Evolutionary conservation across 352 stramenopile species (phyloP).

Genomic region (Globisporangium yorkense): DNA sequence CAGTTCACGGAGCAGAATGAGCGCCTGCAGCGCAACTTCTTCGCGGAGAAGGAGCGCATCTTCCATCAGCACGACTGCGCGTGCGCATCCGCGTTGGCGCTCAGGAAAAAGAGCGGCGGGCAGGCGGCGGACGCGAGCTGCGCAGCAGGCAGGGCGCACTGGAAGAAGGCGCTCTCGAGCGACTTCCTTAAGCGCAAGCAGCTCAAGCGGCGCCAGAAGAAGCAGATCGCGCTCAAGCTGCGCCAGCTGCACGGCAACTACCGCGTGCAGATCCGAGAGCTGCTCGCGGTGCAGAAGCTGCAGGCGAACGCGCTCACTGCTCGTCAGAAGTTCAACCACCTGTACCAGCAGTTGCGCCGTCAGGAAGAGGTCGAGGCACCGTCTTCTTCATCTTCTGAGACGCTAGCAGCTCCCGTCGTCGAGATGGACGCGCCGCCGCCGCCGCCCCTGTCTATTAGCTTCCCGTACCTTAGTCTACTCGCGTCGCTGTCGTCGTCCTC

Average conservation of each 20-base stretch:
- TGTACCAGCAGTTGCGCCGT: conserved; percentile 12
- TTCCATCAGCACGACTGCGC: conserved; percentile 41
- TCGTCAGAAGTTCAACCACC: conserved; percentile 33
- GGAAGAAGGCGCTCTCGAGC: conserved; percentile 37
- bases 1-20: conserved; percentile 48
- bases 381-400: background rate
- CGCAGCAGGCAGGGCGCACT: conserved; percentile 24
- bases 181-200: conserved; percentile 64
- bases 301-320: conserved; percentile 41
- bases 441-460: conserved; percentile 13
- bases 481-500: conserved; percentile 1
- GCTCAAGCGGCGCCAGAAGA: conserved; percentile 66
- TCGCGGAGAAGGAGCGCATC: conserved; percentile 35
- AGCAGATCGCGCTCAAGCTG: conserved; percentile 48
- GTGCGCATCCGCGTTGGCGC: conserved; percentile 15
- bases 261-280: conserved; percentile 29
- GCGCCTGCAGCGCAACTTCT: conserved; percentile 43
- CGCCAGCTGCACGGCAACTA: conserved; percentile 43
- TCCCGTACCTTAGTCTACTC: conserved; percentile 12
- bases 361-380: background rate
- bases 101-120: conserved; percentile 17
- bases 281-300: conserved; percentile 41
- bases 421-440: background rate
- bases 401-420: background rate
- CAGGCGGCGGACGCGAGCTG: background rate